phyloP scores from a whole-genome alignment of 2,329 filamentous ascomycete species.

The Ceratocystiopsis minuta region DNA sequence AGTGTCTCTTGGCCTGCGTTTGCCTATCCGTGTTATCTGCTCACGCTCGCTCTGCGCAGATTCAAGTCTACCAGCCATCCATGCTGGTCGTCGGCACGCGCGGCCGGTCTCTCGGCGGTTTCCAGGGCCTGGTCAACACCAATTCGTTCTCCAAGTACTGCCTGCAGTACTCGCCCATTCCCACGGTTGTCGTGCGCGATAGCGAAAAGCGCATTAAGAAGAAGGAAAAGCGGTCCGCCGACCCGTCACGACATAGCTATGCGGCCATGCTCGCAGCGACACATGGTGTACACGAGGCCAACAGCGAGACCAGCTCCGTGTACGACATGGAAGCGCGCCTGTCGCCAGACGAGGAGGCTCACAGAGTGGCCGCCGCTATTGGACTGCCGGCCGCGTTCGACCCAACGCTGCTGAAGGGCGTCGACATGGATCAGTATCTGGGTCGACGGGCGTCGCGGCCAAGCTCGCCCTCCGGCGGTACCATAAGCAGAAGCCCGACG shows the following conservation, averaged over 20 bases:
- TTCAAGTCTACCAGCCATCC: conserved; percentile 77
- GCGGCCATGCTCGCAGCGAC: conserved; percentile 54
- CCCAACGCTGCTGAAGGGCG: conserved; percentile 41
- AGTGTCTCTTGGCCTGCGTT: conserved; percentile 15
- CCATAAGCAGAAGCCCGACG: not conserved
- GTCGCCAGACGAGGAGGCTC: conserved; percentile 43
- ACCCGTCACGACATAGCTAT: conserved; percentile 60
- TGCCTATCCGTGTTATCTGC: not conserved
- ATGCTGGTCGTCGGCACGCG: conserved; percentile 82
- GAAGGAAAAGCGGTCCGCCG: conserved; percentile 65
- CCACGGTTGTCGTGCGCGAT: conserved; percentile 80
- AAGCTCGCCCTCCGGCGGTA: not conserved
- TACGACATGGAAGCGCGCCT: conserved; percentile 38
- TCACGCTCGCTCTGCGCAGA: conserved; percentile 29
- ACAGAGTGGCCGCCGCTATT: conserved; percentile 43
- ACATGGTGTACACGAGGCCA: conserved; percentile 37
- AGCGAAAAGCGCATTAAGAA: conserved; percentile 78
- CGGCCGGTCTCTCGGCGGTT: conserved; percentile 66
- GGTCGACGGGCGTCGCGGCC: conserved; percentile 7
- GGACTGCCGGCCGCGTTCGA: conserved; percentile 45
- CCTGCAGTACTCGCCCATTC: conserved; percentile 80
- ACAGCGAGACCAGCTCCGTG: conserved; percentile 31
- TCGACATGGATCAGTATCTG: conserved; percentile 16
- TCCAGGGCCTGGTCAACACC: conserved; percentile 65
- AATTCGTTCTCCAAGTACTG: conserved; percentile 92